Evolutionary conservation across 306 rosid species (phyloP).

Genomic region (Purshia tridentata): DNA sequence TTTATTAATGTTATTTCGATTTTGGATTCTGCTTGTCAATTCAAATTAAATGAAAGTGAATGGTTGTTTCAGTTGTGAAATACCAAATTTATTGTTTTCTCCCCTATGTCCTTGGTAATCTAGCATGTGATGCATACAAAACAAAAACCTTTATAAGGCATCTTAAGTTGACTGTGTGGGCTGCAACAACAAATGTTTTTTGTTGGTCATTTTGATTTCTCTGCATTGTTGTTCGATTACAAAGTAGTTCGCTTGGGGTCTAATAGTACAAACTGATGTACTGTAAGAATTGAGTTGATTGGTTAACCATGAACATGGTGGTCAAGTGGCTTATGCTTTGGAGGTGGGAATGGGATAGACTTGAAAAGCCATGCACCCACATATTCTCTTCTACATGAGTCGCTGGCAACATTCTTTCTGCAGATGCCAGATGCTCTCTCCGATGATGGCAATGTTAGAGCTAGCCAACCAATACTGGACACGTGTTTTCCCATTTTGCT

Average conservation of each 20-base stretch:
- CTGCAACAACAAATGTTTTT: background rate
- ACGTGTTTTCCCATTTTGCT: background rate
- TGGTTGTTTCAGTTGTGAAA: slow-evolving; percentile 29
- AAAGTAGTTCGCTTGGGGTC: background rate
- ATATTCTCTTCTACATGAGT: background rate
- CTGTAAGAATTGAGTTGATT: background rate
- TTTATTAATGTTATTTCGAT: slow-evolving; percentile 30
- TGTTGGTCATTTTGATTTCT: no score
- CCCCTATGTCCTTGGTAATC: no score
- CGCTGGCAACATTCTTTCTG: background rate
- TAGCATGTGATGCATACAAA: no score
- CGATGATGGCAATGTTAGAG: background rate
- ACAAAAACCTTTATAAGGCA: background rate
- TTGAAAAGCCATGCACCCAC: no score
- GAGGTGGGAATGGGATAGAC: background rate
- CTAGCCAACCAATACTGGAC: background rate
- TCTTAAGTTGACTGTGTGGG: background rate
- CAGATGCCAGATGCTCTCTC: background rate
- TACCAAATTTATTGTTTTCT: background rate
- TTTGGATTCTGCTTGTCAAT: slow-evolving; percentile 37
- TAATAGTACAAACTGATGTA: background rate
- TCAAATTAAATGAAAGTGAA: slow-evolving; percentile 36
- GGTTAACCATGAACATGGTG: background rate
- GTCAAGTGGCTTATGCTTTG: background rate
- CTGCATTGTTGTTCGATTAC: background rate